Evolutionary conservation across 179 eudicot species (phyloP), one percentile per base, ranked within the genome.

Genomic region (Drosera spatulata): DNA sequence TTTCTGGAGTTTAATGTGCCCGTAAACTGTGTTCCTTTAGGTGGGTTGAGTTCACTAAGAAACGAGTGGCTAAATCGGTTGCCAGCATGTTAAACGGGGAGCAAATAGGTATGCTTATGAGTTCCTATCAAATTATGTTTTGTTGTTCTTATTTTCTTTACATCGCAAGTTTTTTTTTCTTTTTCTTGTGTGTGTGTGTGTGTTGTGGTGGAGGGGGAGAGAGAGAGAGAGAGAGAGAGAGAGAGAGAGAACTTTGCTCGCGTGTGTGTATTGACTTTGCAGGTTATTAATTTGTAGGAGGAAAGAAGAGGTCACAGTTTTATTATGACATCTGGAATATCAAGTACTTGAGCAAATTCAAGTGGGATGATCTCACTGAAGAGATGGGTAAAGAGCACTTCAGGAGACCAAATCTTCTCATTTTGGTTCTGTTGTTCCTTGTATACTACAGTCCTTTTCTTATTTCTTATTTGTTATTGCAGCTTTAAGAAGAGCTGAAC

Each of bases 291-390:
- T 66, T 61, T 22, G 39, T 69, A 93, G 99, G 99, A 74, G 99
- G 99, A 66, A 85, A 56, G 83, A 93, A 86, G 83, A 79, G 85
- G 73, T 93, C 99, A 46, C 61, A 76, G 11, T 85, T 82, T 67
- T 89, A 79, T 73, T 89, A 79, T 69, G 97, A 93, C 65, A 60
- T 85, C 45, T 93, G 97, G 97, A 93, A 93, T 68, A 85, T 93
- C 69, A 93, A 89, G 72, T 93, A 93, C 73, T 76, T 93, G 81
- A 89, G 95, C 78, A 93, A 93, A 77, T 86, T 93, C 73, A 89
- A 89, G 70, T 89, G 99, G 99, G 95, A 90, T 69, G 80, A 89
- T 80, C 91, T 93, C 46, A 85, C 94, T 6, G 94, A 73, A 65
- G 99, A 93, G 72, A 81, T 66, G 61, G 85, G 99, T 93, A 73